These are phyloP conservation scores for Aphanomyces invadans DNA, from an alignment of 352 stramenopile species.

Conservation along the genomic window DNA sequence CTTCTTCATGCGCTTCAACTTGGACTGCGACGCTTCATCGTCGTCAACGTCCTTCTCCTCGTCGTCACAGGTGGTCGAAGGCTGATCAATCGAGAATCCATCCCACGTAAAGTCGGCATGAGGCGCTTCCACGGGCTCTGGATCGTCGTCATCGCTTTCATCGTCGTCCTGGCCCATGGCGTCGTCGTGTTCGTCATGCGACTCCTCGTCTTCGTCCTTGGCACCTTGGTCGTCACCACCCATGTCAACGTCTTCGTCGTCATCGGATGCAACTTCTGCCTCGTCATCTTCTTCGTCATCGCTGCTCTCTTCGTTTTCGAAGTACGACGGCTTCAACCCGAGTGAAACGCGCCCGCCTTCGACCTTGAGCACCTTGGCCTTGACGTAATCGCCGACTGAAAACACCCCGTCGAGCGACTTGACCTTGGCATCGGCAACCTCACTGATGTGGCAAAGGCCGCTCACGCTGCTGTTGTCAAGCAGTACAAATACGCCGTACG, in stretches of 20 bases:
- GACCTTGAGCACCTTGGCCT: slow-evolving; percentile 94
- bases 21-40: slow-evolving; percentile 40
- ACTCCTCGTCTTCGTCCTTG: slow-evolving; percentile 42
- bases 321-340: slow-evolving; percentile 95
- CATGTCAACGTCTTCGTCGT: slow-evolving; percentile 41
- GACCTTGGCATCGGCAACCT: slow-evolving; percentile 93
- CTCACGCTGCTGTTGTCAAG: slow-evolving; percentile 94
- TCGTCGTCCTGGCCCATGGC: slow-evolving; percentile 27
- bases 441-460: slow-evolving; percentile 93
- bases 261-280: slow-evolving; percentile 41
- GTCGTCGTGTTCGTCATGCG: slow-evolving; percentile 47
- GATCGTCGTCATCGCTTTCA: slow-evolving; percentile 28
- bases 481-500: slow-evolving; percentile 94
- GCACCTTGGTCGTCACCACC: slow-evolving; percentile 40
- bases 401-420: slow-evolving; percentile 90
- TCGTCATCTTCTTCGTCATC: slow-evolving; percentile 75
- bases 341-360: slow-evolving; percentile 89
- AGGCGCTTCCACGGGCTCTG: slow-evolving; percentile 26
- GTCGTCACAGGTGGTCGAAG: slow-evolving; percentile 38
- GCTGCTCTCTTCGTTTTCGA: slow-evolving; percentile 88
- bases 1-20: slow-evolving; percentile 81
- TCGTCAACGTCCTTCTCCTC: slow-evolving; percentile 51
- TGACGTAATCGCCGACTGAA: slow-evolving; percentile 92
- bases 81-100: slow-evolving; percentile 61
- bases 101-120: slow-evolving; percentile 81